phyloP scores from a whole-genome alignment of 495 filamentous ascomycete genomes.

The Neurospora sp. region DNA sequence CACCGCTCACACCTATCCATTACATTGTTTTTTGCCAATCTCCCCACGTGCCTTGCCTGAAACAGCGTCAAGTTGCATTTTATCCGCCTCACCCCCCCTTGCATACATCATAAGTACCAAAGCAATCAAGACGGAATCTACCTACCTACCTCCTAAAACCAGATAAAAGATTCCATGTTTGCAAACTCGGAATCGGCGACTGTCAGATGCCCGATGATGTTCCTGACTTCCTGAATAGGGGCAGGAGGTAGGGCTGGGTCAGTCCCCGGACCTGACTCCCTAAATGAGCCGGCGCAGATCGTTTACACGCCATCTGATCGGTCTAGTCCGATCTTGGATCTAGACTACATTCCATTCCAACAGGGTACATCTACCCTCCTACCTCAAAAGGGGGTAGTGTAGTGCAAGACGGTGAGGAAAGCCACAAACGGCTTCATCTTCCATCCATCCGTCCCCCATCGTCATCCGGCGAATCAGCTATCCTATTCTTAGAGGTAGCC shows the following conservation, averaged over 20 bases:
- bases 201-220: background rate
- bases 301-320: background rate
- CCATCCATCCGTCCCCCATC: background rate
- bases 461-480: background rate
- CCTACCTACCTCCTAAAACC: background rate
- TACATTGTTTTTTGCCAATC: background rate
- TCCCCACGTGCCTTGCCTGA: background rate
- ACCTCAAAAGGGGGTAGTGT: background rate
- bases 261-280: background rate
- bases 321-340: background rate
- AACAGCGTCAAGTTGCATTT: background rate
- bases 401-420: background rate
- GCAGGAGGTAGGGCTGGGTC: background rate
- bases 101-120: no score
- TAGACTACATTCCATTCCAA: background rate
- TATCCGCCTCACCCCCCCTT: background rate
- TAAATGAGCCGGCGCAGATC: background rate
- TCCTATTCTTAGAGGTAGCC: background rate
- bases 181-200: background rate
- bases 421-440: background rate
- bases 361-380: background rate
- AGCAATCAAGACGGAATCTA: no score
- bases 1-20: background rate
- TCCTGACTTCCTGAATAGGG: background rate
- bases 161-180: background rate